Conservation (phyloP, 78 protist genomes). For the Dictyostelium firmibasis region DNA sequence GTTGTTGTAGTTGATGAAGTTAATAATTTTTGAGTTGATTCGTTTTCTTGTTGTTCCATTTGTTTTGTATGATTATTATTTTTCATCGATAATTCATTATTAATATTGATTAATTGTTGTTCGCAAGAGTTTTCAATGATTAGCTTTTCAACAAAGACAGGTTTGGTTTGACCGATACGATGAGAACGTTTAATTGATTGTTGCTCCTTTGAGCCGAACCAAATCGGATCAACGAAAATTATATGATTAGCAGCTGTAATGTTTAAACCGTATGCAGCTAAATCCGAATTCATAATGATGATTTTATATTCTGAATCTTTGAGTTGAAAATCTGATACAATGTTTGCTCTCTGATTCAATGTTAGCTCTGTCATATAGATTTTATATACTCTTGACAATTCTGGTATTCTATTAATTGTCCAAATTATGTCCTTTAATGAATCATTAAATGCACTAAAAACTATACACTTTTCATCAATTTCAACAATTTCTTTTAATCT, state of each 20-base stretch:
- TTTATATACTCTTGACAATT: background rate
- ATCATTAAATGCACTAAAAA: conserved; percentile 71
- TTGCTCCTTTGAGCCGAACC: conserved; percentile 36
- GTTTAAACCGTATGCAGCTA: conserved; percentile 81
- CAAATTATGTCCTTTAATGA: background rate
- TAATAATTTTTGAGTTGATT: background rate
- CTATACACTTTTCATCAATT: conserved; percentile 5
- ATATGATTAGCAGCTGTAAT: conserved; percentile 72
- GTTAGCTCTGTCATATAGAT: background rate
- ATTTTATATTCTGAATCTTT: background rate
- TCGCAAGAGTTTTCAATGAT: conserved; percentile 25
- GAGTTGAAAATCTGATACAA: conserved; percentile 37
- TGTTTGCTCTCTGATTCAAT: conserved; percentile 4
- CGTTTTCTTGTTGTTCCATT: conserved; percentile 23
- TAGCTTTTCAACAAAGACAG: conserved; percentile 59
- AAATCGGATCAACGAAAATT: conserved; percentile 72
- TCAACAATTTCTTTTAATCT: background rate
- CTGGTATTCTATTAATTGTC: background rate
- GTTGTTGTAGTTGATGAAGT: background rate
- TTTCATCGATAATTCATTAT: background rate
- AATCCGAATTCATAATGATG: conserved; percentile 69
- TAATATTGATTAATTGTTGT: background rate
- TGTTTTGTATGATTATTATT: background rate
- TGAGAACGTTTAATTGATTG: conserved; percentile 86
- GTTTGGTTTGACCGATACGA: conserved; percentile 76